Evolutionary conservation across 768 basidiomycete genomes (phyloP).

Genomic region (Wakefieldia striispora): DNA sequence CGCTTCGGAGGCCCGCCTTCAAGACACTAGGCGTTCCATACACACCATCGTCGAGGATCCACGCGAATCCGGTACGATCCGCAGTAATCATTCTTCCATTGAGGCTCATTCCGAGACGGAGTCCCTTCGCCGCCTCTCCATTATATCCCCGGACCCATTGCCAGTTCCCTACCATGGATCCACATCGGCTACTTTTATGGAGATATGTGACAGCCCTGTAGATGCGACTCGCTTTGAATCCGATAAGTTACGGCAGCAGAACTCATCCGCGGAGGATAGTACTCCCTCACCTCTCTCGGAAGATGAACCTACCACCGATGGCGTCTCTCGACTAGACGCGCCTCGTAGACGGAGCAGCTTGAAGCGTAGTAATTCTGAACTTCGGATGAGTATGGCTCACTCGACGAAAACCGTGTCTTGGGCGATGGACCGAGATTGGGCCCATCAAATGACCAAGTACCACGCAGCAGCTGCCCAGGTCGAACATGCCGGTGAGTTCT

Average conservation of each 20-base stretch:
- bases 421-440: conserved; percentile 67
- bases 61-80: conserved; percentile 19
- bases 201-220: conserved; percentile 34
- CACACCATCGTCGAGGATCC: conserved; percentile 28
- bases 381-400: conserved; percentile 46
- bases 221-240: conserved; percentile 14
- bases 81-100: conserved; percentile 11
- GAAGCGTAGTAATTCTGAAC: conserved; percentile 50
- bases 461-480: conserved; percentile 39
- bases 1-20: conserved; percentile 12
- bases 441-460: conserved; percentile 52
- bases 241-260: conserved; percentile 14
- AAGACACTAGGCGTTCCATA: conserved; percentile 29
- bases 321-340: conserved; percentile 31
- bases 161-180: conserved; percentile 46
- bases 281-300: conserved; percentile 31
- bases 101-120: conserved; percentile 25
- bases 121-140: conserved; percentile 25
- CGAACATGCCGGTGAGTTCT: conserved; percentile 37
- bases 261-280: conserved; percentile 17
- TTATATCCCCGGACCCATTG: conserved; percentile 41
- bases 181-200: conserved; percentile 29
- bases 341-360: conserved; percentile 61
- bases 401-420: conserved; percentile 69
- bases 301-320: conserved; percentile 32